Base-by-base conservation (phyloP, 2,329 filamentous ascomycete genomes). In the Aspergillus spinulosporus region DNA sequence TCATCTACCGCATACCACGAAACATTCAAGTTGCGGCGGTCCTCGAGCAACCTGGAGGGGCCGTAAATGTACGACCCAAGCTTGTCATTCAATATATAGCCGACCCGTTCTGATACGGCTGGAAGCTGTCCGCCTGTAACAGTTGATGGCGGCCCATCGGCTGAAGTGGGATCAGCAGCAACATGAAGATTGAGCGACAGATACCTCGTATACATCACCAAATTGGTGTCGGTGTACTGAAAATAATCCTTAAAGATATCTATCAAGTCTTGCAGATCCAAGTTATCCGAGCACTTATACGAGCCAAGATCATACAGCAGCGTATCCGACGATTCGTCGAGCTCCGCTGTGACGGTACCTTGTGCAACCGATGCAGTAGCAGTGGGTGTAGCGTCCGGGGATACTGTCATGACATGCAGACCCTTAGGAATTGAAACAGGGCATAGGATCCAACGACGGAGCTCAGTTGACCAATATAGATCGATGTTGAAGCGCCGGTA, bases 171-270 rank as follows among this genome's bases (percentile, higher is more conserved):
- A 9, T 76, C 71, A 5, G 76, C 70, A 3, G 85, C 83, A 21
- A 79, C 80, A 72, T 88, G 84, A 5, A 88, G 64, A 65, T 88
- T 86, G 54, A 88, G 67, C 3, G 79, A 76, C 1, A 88, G 62
- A 60, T 80, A 81, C 1, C 78, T 71, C 6, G 84, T 70, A 42
- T 79, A 78, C 1, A 84, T 83, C 15, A 78, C 79, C 34, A 86
- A 70, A 4, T 81, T 82, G 34, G 80, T 81, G 34, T 79, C 74
- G 4, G 84, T 87, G 4, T 68, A 65, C 9, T 73, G 64, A 45
- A 87, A 75, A 61, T 84, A 87, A 44, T 78, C 76, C n/a, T 73
- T 64, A 5, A 87, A 65, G 11, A 86, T 67, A 45, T 71, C 69
- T 11, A 80, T 74, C 15, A 88, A 70, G 1, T 78, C 72, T 4